A percentile compares a stretch with the other conserved stretches of the same genome.
Evolutionary conservation across 108 stramenopile genomes (phyloP).

Genomic region (Fistulifera pelliculosa): DNA sequence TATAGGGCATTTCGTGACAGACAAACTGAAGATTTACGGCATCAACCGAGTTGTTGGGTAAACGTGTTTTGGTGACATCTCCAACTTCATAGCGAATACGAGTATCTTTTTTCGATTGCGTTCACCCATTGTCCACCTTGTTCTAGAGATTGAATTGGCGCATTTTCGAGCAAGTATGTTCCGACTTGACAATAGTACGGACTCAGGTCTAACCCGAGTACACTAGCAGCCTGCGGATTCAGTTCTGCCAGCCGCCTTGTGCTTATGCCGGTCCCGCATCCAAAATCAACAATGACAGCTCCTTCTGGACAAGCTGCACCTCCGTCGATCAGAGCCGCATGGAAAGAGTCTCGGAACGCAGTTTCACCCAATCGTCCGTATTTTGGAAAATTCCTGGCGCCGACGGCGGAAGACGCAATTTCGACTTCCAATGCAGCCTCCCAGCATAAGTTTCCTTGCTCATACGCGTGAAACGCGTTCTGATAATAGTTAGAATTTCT

Average conservation of each 20-base stretch:
- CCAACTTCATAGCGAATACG: conserved; percentile 50
- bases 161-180: conserved; percentile 23
- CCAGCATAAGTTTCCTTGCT: conserved; percentile 62
- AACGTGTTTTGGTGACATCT: conserved; percentile 22
- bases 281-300: conserved; percentile 31
- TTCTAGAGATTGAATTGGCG: conserved; percentile 15
- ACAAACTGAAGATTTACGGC: conserved; percentile 68
- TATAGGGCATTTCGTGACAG: conserved; percentile 55
- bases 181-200: conserved; percentile 66
- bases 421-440: conserved; percentile 75
- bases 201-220: conserved; percentile 60
- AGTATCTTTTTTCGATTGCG: conserved; percentile 17
- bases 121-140: too few species aligned
- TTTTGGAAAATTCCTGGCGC: conserved; percentile 69
- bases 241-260: conserved; percentile 55
- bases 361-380: conserved; percentile 57
- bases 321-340: conserved; percentile 37
- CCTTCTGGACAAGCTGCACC: conserved; percentile 30
- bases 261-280: conserved; percentile 71
- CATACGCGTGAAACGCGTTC: conserved; percentile 65
- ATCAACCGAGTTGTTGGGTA: conserved; percentile 41
- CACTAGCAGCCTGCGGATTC: conserved; percentile 4
- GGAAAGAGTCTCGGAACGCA: conserved; percentile 66
- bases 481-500: conserved; percentile 33
- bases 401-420: conserved; percentile 58